Conservation (phyloP, 441 rosid species). For the Dalechampia spathulata region DNA sequence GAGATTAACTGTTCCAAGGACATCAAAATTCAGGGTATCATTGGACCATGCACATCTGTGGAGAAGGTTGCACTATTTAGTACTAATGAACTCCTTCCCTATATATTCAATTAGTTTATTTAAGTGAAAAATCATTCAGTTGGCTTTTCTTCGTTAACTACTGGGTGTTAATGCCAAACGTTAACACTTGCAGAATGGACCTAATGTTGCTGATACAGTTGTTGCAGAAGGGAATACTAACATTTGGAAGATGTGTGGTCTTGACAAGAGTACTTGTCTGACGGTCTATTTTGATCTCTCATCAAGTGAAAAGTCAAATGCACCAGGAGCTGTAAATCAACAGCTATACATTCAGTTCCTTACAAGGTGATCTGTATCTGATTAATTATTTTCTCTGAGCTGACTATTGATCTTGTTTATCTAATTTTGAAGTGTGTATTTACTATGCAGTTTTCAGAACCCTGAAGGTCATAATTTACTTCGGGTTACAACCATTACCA, state of each 20-base stretch:
- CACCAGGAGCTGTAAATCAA: constrained; percentile 62
- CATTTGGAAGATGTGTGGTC: constrained; percentile 97
- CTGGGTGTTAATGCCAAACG: too few relatives aligned
- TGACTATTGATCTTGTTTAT: constrained; percentile 1
- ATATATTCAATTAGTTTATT: too few relatives aligned
- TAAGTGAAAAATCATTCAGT: too few relatives aligned
- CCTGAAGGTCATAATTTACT: constrained; percentile 63
- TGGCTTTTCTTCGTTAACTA: too few relatives aligned
- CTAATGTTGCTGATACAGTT: constrained; percentile 80
- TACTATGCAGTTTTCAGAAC: constrained; percentile 67
- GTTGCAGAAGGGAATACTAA: constrained; percentile 89
- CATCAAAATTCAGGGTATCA: constrained; percentile 83
- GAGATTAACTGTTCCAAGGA: constrained; percentile 95
- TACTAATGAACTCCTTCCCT: too few relatives aligned
- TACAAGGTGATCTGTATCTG: constrained; percentile 52
- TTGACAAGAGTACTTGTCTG: constrained; percentile 88
- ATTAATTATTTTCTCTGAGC: neutral
- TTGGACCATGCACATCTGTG: constrained; percentile 96
- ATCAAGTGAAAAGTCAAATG: constrained; percentile 55
- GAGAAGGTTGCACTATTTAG: constrained; percentile 66
- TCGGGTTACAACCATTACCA: constrained; percentile 78
- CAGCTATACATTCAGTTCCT: constrained; percentile 87
- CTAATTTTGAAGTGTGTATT: neutral
- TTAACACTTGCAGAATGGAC: constrained; percentile 99
- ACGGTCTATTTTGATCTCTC: constrained; percentile 94